These are phyloP conservation scores for Albugo laibachii DNA, from an alignment of 352 stramenopile genomes.

Conservation along the genomic window DNA sequence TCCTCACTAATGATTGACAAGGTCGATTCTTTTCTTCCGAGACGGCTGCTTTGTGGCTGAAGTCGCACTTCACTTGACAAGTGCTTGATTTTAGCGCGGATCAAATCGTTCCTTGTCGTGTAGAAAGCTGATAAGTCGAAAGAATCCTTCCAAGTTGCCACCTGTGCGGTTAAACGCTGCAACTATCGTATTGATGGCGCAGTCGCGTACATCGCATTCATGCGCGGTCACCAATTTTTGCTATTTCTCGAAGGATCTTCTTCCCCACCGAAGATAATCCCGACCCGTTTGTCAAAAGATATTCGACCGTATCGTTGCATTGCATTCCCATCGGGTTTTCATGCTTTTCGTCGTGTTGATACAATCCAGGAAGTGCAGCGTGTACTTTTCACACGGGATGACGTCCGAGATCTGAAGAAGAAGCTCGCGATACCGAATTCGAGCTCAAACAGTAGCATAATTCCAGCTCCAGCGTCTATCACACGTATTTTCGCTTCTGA, in stretches of 20 bases:
- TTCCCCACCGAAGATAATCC: conserved; percentile 47
- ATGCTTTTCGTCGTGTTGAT: conserved; percentile 74
- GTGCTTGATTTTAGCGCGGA: conserved; percentile 58
- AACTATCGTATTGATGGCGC: conserved; percentile 43
- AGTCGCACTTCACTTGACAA: conserved; percentile 9
- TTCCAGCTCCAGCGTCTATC: conserved; percentile 62
- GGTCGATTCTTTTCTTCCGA: neutral
- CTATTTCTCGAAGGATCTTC: conserved; percentile 57
- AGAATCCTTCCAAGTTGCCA: conserved; percentile 57
- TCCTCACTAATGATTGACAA: too few relatives aligned
- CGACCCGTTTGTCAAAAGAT: conserved; percentile 28
- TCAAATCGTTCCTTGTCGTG: conserved; percentile 60
- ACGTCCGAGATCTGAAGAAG: conserved; percentile 61
- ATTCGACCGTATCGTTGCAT: conserved; percentile 63
- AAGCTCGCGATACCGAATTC: conserved; percentile 64
- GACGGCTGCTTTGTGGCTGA: neutral
- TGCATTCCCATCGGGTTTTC: conserved; percentile 67
- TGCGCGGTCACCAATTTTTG: conserved; percentile 52
- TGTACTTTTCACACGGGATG: conserved; percentile 64
- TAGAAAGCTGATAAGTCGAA: conserved; percentile 38
- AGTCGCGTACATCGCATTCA: conserved; percentile 72
- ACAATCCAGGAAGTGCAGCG: conserved; percentile 53
- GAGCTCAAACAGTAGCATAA: conserved; percentile 64
- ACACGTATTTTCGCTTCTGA: conserved; percentile 30
- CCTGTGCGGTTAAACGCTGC: conserved; percentile 47